Evolutionary conservation across 75 land plant genomes (phyloP).

Genomic region (Cunninghamia lanceolata): DNA sequence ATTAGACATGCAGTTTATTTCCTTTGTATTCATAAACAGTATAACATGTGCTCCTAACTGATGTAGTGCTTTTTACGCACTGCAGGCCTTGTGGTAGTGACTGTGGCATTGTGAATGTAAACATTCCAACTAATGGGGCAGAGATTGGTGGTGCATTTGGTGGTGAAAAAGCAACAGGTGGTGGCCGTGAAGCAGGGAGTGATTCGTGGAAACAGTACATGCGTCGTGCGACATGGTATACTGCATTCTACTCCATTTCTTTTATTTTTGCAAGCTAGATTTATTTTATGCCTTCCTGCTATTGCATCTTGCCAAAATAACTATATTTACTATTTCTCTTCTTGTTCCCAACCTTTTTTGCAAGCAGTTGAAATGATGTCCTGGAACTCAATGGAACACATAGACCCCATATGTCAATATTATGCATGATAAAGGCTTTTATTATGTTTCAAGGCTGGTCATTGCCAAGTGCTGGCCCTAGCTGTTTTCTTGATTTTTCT

Average conservation of each 20-base stretch:
- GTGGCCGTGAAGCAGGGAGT: constrained; percentile 98
- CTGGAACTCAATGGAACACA: neutral
- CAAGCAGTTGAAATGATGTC: neutral
- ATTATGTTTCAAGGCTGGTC: neutral
- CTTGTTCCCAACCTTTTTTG: neutral
- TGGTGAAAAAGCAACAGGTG: constrained; percentile 98
- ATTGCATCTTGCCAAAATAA: neutral
- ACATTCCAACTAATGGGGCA: constrained; percentile 97
- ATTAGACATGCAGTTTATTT: neutral
- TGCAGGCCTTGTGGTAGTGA: constrained; percentile 96
- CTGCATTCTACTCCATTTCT: neutral
- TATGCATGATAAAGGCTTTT: neutral
- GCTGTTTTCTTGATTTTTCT: neutral
- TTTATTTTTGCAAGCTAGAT: neutral
- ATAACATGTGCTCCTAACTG: neutral
- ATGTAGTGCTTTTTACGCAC: neutral
- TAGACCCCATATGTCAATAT: neutral
- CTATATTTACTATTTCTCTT: neutral
- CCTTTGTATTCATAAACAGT: neutral
- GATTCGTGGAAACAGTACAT: constrained; percentile 99
- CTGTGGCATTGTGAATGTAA: constrained; percentile 95
- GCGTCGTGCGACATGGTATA: constrained; percentile 94
- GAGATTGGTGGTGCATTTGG: constrained; percentile 99
- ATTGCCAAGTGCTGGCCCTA: neutral
- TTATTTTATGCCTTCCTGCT: neutral